phyloP scores from a whole-genome alignment of 1,139 yeast genomes.

The Blastobotrys raffinosifermentans region DNA sequence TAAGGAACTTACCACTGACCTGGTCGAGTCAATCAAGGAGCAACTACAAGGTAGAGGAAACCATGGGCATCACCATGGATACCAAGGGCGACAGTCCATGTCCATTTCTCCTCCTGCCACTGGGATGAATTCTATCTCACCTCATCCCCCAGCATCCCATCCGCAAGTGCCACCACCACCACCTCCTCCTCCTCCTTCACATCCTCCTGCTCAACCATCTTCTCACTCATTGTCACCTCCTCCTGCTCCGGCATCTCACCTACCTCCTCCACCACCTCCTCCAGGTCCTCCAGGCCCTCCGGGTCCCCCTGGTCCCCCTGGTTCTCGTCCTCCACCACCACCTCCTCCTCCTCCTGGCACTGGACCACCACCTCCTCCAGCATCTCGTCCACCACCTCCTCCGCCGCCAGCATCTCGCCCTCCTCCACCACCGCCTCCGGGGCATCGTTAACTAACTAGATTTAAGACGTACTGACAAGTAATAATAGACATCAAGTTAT shows the following conservation, averaged over 20 bases:
- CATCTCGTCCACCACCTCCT: constrained; percentile 17
- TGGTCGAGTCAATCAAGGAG: constrained; percentile 30
- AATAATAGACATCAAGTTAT: not conserved
- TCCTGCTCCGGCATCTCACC: constrained; percentile 6
- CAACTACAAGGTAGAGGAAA: constrained; percentile 13
- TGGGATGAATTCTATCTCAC: no score
- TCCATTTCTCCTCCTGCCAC: no score
- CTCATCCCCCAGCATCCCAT: constrained; percentile 4
- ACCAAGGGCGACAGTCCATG: constrained; percentile 2
- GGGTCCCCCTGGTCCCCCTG: constrained; percentile 15
- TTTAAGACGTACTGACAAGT: no score
- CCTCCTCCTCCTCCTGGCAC: constrained; percentile 9
- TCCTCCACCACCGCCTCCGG: constrained; percentile 18
- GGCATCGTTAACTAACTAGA: no score
- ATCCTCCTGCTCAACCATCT: constrained; percentile 3
- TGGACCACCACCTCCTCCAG: constrained; percentile 7
- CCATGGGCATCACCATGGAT: constrained; percentile 2
- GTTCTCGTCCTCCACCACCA: constrained; percentile 9
- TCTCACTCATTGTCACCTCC: constrained; percentile 10
- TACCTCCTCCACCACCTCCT: constrained; percentile 9
- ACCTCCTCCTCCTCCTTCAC: constrained; percentile 2
- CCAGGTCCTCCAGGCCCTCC: constrained; percentile 12
- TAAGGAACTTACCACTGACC: constrained; percentile 30
- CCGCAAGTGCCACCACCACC: constrained; percentile 10
- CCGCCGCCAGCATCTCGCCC: constrained; percentile 14